Evolutionary conservation across 257 asterid genomes (phyloP), one percentile per base, ranked within the genome.

Genomic region (Lavandula angustifolia): DNA sequence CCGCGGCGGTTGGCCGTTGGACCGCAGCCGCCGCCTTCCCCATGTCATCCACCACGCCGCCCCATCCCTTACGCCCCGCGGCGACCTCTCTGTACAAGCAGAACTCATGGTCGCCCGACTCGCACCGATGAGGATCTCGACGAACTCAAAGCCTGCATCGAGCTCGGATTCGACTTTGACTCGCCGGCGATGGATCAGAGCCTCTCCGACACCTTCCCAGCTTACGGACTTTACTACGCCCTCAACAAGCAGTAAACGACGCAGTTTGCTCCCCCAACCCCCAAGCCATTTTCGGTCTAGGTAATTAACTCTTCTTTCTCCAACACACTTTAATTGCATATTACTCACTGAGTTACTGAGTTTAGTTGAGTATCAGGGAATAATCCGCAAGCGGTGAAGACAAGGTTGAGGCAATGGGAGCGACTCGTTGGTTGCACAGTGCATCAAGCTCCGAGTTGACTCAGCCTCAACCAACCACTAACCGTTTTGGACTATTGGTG

Each of bases 81-180:
- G 38, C 47, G 7, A 22, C 83, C 9, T 52, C 84, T 7, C 43
- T 86, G 64, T 69, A 61, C 81, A 89, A 84, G 64, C 86, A 82
- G 66, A 86, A 73, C 18, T 80, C 95, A 0, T 89, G 92, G 96
- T 89, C 96, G 0, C 85, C 87, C 5, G 92, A 86, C 60, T 55
- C 64, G 29, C 72, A 56, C 95, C 44, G 95, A 86, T 4, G 95
- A 84, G n/a, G 96, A 89, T 59, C 80, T 89, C 1, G 88, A 86
- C n/a, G 95, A 89, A 58, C 77, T 89, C 47, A 84, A 78, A 50
- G 96, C 92, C 6, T 86, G 96, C 71, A 78, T 89, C 11, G 92
- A 89, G 53, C 84, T 89, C 12, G 96, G 96, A 0, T 89, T 84
- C 64, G 83, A 85, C 16, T 86, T 89, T 9, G 88, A 86, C 54